Base-by-base conservation (phyloP, 2,329 filamentous ascomycete species). In the Neopestalotiopsis sp. region DNA sequence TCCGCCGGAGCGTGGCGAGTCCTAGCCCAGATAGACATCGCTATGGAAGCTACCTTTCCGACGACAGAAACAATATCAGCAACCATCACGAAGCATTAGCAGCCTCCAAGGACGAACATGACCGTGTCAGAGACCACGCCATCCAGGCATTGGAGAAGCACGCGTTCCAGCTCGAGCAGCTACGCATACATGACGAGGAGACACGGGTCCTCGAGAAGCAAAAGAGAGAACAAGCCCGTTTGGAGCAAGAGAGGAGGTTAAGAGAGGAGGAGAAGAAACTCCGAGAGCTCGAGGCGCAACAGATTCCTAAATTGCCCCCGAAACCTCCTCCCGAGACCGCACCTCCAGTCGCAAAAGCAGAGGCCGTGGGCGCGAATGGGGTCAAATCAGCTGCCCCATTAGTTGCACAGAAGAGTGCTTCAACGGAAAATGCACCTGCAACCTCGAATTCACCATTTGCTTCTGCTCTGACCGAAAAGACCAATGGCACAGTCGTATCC, bases 61-160 rank as follows among this genome's bases (percentile, higher is more conserved):
- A 89, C 65, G 85, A 88, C 40, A 86, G 88, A 45, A 90, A 92
- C 71, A 88, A 87, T 42, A 90, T 91, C 75, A 82, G 87, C 64
- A 85, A 84, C 67, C 91, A 94, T 76, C 85, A 87, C 69, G 87
- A 90, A 73, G 91, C 91, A 14, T 86, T 95, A 17, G 88, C 87
- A 61, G 87, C 87, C 61, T 91, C 91, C 4, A 88, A 89, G 63
- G 84, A 85, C 14, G 88, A 91, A 75, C 92, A 94, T 77, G 88
- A 92, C 49, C 85, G 88, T 34, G 87, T 95, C 12, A 85, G 86
- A 34, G 80, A 85, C 67, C 80, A 80, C 38, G 61, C 61, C 40
- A 14, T 64, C 4, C 38, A 40, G 34, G 42, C 61, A 5, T n/a
- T 59, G 14, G 65, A 61, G 65, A 67, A 42, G 32, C 81, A 88